Evolutionary conservation across 495 filamentous ascomycete genomes (phyloP).

Genomic region (Penicillium tannophilum): DNA sequence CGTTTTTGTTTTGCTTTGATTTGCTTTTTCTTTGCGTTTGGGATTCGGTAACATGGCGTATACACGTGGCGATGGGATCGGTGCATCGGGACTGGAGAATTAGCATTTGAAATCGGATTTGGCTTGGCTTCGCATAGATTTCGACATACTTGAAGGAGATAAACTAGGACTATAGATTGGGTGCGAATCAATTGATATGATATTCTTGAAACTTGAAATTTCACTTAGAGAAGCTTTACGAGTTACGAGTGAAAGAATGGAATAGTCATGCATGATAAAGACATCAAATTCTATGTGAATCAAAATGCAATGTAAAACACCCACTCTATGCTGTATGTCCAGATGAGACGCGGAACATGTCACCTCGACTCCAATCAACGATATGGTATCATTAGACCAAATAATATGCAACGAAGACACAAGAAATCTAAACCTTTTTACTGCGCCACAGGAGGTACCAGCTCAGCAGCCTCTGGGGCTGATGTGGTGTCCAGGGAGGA

Average conservation of each 20-base stretch:
- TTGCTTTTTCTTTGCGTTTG: not conserved
- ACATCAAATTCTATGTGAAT: not conserved
- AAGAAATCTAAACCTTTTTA: not conserved
- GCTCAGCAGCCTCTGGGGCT: not conserved
- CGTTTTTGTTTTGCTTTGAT: not conserved
- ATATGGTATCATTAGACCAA: constrained; percentile 14
- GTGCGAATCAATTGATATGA: not conserved
- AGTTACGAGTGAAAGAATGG: not conserved
- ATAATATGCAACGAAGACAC: not conserved
- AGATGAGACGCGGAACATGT: not conserved
- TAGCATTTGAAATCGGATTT: not conserved
- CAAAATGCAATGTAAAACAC: constrained; percentile 1
- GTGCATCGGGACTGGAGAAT: constrained; percentile 11
- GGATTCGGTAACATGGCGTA: not conserved
- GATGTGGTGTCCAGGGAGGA: constrained; percentile 5
- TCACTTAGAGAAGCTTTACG: too few relatives aligned
- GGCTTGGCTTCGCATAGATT: constrained; percentile 3
- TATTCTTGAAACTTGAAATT: not conserved
- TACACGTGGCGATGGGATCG: constrained; percentile 1
- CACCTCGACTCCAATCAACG: constrained; percentile 1
- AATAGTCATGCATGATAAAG: not conserved
- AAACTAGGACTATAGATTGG: not conserved
- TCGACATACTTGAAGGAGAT: not conserved
- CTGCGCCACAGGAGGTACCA: not conserved
- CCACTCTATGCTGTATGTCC: constrained; percentile 1